These are phyloP conservation scores for Claviceps purpurea DNA, from an alignment of 2,329 filamentous ascomycete genomes.

Conservation along the genomic window DNA sequence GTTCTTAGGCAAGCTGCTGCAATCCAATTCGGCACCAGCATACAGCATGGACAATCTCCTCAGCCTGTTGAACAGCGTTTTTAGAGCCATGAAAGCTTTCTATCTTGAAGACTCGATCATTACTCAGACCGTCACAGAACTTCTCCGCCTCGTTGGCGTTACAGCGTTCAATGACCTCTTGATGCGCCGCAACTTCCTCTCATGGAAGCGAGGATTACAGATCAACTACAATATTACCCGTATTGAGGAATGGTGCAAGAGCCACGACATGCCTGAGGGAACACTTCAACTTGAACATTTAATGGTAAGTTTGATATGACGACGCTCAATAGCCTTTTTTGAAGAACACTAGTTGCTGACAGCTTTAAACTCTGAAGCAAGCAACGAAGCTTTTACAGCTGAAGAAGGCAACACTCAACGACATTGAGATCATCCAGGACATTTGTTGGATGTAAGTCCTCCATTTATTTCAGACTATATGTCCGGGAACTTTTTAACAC, in stretches of 20 bases:
- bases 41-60: conserved; percentile 99
- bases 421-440: conserved; percentile 99
- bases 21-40: conserved; percentile 79
- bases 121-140: conserved; percentile 86
- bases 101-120: conserved; percentile 95
- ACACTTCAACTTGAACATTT: conserved; percentile 94
- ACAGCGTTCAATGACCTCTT: conserved; percentile 97
- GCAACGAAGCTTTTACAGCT: conserved; percentile 95
- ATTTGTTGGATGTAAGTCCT: conserved; percentile 95
- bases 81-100: conserved; percentile 97
- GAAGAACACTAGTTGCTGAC: conserved; percentile 26
- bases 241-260: conserved; percentile 99
- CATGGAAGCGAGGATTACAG: conserved; percentile 96
- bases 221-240: conserved; percentile 99
- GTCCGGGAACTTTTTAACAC: neutral
- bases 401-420: conserved; percentile 97
- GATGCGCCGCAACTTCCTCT: conserved; percentile 96
- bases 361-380: conserved; percentile 34
- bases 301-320: conserved; percentile 48
- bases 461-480: neutral
- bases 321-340: conserved; percentile 10
- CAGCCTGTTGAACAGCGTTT: conserved; percentile 90
- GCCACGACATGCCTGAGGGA: conserved; percentile 97
- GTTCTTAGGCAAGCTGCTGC: conserved; percentile 92
- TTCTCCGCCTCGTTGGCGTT: conserved; percentile 84